A percentile compares a stretch with the other conserved stretches of the same genome.
These are phyloP conservation scores for Acacia confusa DNA, from an alignment of 306 rosid genomes.

Conservation along the genomic window DNA sequence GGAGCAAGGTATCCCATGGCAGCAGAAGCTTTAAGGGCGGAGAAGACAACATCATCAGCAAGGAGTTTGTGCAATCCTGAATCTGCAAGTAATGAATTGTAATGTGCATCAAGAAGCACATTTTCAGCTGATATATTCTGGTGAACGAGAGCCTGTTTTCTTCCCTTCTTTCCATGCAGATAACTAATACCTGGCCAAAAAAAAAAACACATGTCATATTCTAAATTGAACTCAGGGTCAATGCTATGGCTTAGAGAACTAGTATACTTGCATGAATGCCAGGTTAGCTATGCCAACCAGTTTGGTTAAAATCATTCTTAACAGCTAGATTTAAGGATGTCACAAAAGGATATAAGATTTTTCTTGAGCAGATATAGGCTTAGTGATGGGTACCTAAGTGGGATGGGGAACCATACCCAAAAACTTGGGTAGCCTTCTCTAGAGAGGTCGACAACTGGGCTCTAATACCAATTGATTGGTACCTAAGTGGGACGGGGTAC, in stretches of 20 bases:
- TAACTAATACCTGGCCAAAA: slow-evolving; percentile 63
- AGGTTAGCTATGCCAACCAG: not conserved
- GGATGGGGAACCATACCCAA: too few species aligned
- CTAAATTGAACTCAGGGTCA: not conserved
- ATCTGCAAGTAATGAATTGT: slow-evolving; percentile 62
- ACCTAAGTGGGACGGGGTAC: too few species aligned
- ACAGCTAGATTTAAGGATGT: not conserved
- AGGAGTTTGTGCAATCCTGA: slow-evolving; percentile 88
- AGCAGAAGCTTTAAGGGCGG: slow-evolving; percentile 79
- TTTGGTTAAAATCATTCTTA: not conserved
- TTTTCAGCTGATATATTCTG: slow-evolving; percentile 79
- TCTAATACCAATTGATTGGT: too few species aligned
- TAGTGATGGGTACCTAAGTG: too few species aligned
- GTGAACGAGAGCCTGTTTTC: slow-evolving; percentile 55
- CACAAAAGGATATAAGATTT: not conserved
- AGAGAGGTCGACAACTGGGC: too few species aligned
- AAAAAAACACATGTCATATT: not conserved
- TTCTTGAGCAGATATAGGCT: not conserved
- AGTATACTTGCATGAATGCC: not conserved
- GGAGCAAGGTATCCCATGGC: slow-evolving; percentile 92
- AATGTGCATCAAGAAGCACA: slow-evolving; percentile 60
- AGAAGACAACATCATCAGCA: slow-evolving; percentile 75
- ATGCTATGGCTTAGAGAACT: not conserved
- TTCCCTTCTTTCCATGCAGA: slow-evolving; percentile 58
- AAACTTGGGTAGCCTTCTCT: too few species aligned